phyloP scores from a whole-genome alignment of 306 rosid genomes.

The Prunus fruticosa region DNA sequence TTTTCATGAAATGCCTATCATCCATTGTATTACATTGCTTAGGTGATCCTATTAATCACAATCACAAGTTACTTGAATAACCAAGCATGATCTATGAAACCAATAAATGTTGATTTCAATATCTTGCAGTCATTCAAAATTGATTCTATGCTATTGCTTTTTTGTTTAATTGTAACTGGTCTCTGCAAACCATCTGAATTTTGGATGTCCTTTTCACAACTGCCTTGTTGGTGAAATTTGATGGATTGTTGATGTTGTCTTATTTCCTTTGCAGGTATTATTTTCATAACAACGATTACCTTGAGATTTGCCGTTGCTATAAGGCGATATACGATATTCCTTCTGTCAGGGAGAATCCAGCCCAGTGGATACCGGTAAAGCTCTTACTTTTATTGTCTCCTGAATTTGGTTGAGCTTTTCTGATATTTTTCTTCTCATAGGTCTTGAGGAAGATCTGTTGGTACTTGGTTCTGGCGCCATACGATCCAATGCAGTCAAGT shows the following conservation, averaged over 20 bases:
- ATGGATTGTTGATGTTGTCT: constrained; percentile 12
- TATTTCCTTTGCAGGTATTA: constrained; percentile 50
- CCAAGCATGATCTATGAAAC: not conserved
- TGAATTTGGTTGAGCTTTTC: constrained; percentile 8
- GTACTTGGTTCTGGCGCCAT: constrained; percentile 81
- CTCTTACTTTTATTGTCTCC: not conserved
- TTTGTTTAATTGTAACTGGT: not conserved
- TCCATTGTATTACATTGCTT: not conserved
- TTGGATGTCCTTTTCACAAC: not conserved
- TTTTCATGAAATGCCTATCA: not conserved
- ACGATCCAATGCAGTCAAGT: constrained; percentile 92
- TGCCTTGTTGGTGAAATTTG: not conserved
- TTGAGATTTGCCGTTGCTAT: constrained; percentile 89
- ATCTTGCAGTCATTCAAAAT: not conserved
- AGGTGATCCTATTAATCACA: no score
- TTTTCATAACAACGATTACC: constrained; percentile 74
- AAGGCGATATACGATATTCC: constrained; percentile 85
- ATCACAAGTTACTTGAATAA: not conserved
- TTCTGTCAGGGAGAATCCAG: constrained; percentile 67
- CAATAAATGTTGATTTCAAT: not conserved
- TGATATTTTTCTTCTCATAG: constrained; percentile 29
- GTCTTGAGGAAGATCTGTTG: constrained; percentile 86
- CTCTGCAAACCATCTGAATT: not conserved
- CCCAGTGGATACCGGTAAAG: constrained; percentile 66
- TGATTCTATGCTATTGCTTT: not conserved